Conservation (phyloP, 129 eudicot species). For the Daucus carota region DNA sequence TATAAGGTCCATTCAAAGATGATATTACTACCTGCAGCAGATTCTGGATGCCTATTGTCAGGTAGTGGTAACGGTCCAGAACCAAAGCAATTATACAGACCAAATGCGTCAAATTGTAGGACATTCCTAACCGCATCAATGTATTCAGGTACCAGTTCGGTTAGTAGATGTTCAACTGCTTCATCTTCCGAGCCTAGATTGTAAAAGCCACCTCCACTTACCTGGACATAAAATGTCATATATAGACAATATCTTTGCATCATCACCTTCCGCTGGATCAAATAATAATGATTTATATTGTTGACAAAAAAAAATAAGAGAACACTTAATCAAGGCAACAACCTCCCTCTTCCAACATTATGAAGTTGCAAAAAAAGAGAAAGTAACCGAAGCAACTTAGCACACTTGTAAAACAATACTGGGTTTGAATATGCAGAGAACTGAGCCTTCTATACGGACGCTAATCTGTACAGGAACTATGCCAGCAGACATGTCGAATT, state of each 20-base stretch:
- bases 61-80: conserved; percentile 8
- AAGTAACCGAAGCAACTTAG: not conserved
- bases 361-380: not conserved
- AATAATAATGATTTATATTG: not conserved
- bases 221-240: conserved; percentile 11
- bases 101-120: conserved; percentile 12
- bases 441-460: not conserved
- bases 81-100: conserved; percentile 8
- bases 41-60: not conserved
- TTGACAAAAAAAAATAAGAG: not conserved
- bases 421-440: not conserved
- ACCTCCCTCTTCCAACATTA: not conserved
- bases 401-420: not conserved
- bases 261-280: not conserved
- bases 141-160: conserved; percentile 19
- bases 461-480: not conserved
- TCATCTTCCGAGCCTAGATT: conserved; percentile 18
- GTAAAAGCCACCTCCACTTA: conserved; percentile 6
- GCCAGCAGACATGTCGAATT: not conserved
- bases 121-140: conserved; percentile 6
- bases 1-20: not conserved
- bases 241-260: conserved; percentile 3
- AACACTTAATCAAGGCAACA: not conserved
- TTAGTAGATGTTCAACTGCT: conserved; percentile 22
- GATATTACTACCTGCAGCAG: conserved; percentile 6